Percentiles rank a stretch among this genome's conserved stretches.
phyloP scores from a whole-genome alignment of 345 rosid species.

The Euphorbia lathyris region DNA sequence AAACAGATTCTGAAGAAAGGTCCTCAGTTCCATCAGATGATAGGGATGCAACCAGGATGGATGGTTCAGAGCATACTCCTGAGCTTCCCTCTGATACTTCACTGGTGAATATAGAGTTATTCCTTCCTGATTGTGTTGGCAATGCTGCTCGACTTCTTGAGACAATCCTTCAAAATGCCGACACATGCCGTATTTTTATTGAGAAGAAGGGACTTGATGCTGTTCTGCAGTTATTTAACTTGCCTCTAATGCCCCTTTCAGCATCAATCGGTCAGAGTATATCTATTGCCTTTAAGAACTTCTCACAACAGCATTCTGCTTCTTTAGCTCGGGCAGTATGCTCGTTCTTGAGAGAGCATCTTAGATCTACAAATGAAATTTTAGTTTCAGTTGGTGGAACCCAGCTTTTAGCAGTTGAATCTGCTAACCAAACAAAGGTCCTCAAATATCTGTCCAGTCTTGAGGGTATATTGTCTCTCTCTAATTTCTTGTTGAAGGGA shows the following conservation, averaged over 20 bases:
- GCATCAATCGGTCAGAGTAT: slow-evolving; percentile 76
- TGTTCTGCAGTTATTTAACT: slow-evolving; percentile 64
- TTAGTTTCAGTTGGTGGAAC: slow-evolving; percentile 55
- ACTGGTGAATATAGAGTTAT: slow-evolving; percentile 47
- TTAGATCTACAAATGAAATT: slow-evolving; percentile 54
- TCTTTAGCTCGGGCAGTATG: slow-evolving; percentile 79
- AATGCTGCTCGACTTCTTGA: slow-evolving; percentile 90
- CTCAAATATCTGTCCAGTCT: slow-evolving; percentile 72
- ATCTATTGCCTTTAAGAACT: slow-evolving; percentile 84
- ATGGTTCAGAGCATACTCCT: slow-evolving; percentile 43
- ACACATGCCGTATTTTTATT: slow-evolving; percentile 82
- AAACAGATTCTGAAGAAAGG: slow-evolving; percentile 73
- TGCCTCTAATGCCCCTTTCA: slow-evolving; percentile 83
- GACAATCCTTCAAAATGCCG: slow-evolving; percentile 93
- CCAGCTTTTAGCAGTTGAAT: slow-evolving; percentile 58
- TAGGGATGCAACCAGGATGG: slow-evolving; percentile 41
- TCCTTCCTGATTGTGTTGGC: slow-evolving; percentile 77
- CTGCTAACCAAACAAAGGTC: slow-evolving; percentile 47
- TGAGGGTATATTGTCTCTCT: slow-evolving; percentile 73
- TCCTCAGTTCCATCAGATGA: slow-evolving; percentile 33
- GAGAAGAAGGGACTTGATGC: slow-evolving; percentile 94
- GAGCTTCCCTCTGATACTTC: slow-evolving; percentile 61
- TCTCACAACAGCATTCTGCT: slow-evolving; percentile 85
- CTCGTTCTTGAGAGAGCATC: slow-evolving; percentile 72
- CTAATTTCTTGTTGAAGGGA: slow-evolving; percentile 80